Evolutionary conservation across 148 eudicot species (phyloP), one percentile per base, ranked within the genome.

Genomic region (Mesembryanthemum crystallinum): DNA sequence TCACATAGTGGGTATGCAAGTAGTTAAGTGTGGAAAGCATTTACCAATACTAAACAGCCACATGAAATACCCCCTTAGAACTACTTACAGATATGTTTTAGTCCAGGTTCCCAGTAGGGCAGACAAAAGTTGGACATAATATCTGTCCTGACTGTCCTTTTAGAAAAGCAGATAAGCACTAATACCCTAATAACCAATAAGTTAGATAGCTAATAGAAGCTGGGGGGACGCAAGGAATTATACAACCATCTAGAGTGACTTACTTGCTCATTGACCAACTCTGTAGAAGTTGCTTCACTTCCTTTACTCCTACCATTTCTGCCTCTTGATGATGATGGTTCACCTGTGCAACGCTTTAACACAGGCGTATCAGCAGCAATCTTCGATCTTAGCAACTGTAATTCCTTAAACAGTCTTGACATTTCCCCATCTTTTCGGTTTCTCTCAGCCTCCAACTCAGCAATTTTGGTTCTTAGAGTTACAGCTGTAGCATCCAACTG

Each of bases 391-490:
- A 75, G 59, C 29, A 70, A 64, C 67, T 61, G 49, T 75, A 71
- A 8, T 80, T 80, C 79, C 66, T 69, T 69, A 15, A 75, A 70
- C 47, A 75, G 55, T 15, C 0, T 52, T 20, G 35, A 72, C 47
- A 62, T 74, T 79, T 79, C 82, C 51, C 14, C 74, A 62, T 42
- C 42, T 55, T 62, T 79, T 64, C 12, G 45, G 45, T 51, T 62
- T 28, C 49, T 45, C 72, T 75, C 82, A 12, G 73, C 74, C 64
- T 80, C 72, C 60, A 75, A 63, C 71, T 75, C 67, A 54, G 29
- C 52, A 11, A 75, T n/a, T 63, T 76, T 30, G 9, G 33, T 64
- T 75, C 65, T 80, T 5, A 74, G 33, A 74, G 58, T 69, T 74
- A 71, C 47, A 18, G 24, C 24, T 25, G 47, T 67, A 54, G 47